phyloP scores from a whole-genome alignment of 345 rosid species.

The Rhizophora mangle region DNA sequence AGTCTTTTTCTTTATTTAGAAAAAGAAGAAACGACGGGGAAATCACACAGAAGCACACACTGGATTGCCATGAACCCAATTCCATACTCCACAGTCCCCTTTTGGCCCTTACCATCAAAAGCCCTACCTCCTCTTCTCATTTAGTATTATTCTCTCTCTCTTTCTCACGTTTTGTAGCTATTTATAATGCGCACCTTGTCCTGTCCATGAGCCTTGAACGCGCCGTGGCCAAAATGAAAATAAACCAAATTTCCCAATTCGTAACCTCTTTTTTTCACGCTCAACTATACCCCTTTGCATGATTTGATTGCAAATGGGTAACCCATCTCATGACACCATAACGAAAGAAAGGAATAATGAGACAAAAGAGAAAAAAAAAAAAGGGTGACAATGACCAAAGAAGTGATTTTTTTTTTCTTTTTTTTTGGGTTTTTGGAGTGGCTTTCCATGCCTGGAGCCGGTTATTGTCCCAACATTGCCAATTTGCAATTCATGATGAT shows the following conservation, averaged over 20 bases:
- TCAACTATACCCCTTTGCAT: constrained; percentile 15
- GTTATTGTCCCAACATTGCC: neutral
- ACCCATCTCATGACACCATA: constrained; percentile 29
- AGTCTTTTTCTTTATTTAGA: constrained; percentile 29
- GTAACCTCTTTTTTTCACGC: constrained; percentile 18
- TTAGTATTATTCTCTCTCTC: neutral
- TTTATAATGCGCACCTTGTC: constrained; percentile 14
- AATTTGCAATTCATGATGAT: neutral
- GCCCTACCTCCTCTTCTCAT: neutral
- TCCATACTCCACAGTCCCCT: neutral
- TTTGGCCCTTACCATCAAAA: neutral
- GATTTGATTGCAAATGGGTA: constrained; percentile 14
- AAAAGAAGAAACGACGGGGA: constrained; percentile 25
- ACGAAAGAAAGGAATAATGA: neutral
- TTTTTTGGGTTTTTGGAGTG: neutral
- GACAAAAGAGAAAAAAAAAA: neutral
- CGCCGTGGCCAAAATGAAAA: neutral
- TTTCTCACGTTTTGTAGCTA: constrained; percentile 2
- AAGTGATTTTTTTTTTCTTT: neutral
- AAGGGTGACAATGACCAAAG: constrained; percentile 5
- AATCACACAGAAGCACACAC: constrained; percentile 7
- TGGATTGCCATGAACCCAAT: constrained; percentile 1
- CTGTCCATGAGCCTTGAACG: neutral
- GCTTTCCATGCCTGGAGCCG: neutral
- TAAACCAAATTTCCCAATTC: neutral